Evolutionary conservation across 352 stramenopile genomes (phyloP).

Genomic region (Discostella stelligera): DNA sequence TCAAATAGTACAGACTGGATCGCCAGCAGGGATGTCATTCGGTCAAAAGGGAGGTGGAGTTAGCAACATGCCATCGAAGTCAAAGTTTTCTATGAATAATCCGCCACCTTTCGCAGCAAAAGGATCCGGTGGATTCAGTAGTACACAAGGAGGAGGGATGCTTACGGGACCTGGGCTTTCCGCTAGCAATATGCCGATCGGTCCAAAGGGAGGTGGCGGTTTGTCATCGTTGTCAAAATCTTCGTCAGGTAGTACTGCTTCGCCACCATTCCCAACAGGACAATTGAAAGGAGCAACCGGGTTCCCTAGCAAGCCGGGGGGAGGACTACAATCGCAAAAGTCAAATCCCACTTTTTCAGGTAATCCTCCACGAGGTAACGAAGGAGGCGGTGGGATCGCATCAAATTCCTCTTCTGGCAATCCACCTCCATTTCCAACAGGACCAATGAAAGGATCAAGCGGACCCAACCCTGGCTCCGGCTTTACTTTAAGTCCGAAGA

Average conservation of each 20-base stretch:
- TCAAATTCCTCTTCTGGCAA: not conserved
- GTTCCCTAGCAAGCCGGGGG: not conserved
- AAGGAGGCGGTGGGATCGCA: too few species aligned
- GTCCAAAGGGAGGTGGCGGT: not conserved
- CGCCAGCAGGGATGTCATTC: not conserved
- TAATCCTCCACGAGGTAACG: not conserved
- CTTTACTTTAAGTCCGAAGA: not conserved
- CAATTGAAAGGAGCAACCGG: conserved; percentile 2
- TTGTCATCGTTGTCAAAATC: conserved; percentile 6
- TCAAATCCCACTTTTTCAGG: not conserved
- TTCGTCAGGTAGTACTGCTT: not conserved
- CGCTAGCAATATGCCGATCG: not conserved
- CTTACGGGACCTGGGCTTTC: not conserved
- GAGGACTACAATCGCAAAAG: not conserved
- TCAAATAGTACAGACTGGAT: not conserved
- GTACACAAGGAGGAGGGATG: not conserved
- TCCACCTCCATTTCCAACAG: not conserved
- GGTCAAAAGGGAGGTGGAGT: not conserved
- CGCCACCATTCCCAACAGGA: conserved; percentile 3
- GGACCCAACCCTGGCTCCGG: not conserved
- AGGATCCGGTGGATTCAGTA: not conserved
- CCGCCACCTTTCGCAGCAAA: not conserved
- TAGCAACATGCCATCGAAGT: not conserved
- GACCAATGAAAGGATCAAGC: conserved; percentile 1
- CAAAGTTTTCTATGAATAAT: not conserved